phyloP scores from a whole-genome alignment of 768 basidiomycete species.

The Tulasnella calospora region DNA sequence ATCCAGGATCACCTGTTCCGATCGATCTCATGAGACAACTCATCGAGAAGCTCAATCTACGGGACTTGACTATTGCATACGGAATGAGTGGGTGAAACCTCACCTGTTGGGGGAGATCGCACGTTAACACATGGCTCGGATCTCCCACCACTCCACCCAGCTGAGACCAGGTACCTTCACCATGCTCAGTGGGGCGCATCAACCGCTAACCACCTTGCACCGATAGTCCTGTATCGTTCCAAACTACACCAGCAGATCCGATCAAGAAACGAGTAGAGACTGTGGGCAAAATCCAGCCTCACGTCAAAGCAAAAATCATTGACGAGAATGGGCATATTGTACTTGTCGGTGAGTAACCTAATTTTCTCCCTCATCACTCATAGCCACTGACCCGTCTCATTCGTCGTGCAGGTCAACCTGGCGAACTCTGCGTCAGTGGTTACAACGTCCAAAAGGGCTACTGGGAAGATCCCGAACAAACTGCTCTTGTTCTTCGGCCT shows the following conservation, averaged over 20 bases:
- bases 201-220: neutral
- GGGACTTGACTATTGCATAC: slow-evolving; percentile 70
- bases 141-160: slow-evolving; percentile 37
- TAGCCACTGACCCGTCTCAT: neutral
- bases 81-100: slow-evolving; percentile 70
- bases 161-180: slow-evolving; percentile 57
- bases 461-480: slow-evolving; percentile 70
- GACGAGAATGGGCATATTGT: slow-evolving; percentile 55
- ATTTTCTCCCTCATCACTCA: neutral
- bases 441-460: slow-evolving; percentile 79
- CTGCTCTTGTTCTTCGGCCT: slow-evolving; percentile 46
- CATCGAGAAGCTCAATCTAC: slow-evolving; percentile 60
- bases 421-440: slow-evolving; percentile 68
- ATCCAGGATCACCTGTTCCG: slow-evolving; percentile 57
- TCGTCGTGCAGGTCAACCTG: slow-evolving; percentile 41
- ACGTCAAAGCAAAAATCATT: slow-evolving; percentile 70
- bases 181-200: neutral
- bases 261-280: slow-evolving; percentile 74
- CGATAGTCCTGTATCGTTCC: slow-evolving; percentile 73
- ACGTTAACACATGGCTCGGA: neutral
- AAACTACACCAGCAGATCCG: slow-evolving; percentile 64
- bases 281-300: slow-evolving; percentile 70
- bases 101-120: neutral
- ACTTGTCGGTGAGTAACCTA: slow-evolving; percentile 49
- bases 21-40: slow-evolving; percentile 73